These are phyloP conservation scores for Zalerion maritima DNA, from an alignment of 495 filamentous ascomycete species.

Conservation along the genomic window DNA sequence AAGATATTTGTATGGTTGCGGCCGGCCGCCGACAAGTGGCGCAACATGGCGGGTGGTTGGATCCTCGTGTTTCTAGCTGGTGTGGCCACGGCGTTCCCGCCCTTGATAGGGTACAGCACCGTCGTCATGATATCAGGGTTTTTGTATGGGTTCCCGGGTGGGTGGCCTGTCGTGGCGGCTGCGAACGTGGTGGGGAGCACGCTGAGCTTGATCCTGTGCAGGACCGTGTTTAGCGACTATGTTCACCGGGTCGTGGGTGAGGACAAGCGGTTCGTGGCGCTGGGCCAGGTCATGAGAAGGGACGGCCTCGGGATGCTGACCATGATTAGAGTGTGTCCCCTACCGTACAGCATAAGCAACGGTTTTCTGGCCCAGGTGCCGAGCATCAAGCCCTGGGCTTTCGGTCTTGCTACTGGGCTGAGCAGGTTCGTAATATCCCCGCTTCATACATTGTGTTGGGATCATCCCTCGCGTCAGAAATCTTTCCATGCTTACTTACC, in stretches of 20 bases:
- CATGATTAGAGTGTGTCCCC: slow-evolving; percentile 85
- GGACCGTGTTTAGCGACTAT: slow-evolving; percentile 60
- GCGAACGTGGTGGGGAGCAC: slow-evolving; percentile 68
- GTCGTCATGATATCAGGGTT: slow-evolving; percentile 79
- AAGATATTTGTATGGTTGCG: slow-evolving; percentile 57
- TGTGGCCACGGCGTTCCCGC: slow-evolving; percentile 73
- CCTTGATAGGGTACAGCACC: slow-evolving; percentile 79
- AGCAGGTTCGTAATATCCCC: slow-evolving; percentile 19
- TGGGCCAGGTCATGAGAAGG: slow-evolving; percentile 48
- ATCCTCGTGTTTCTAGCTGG: slow-evolving; percentile 64
- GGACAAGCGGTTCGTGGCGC: slow-evolving; percentile 57
- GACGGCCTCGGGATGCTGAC: slow-evolving; percentile 80
- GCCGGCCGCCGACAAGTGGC: slow-evolving; percentile 60
- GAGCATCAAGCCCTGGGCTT: slow-evolving; percentile 61
- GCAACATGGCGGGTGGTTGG: slow-evolving; percentile 53
- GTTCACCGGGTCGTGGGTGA: slow-evolving; percentile 66
- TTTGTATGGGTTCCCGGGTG: slow-evolving; percentile 83
- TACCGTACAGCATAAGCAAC: slow-evolving; percentile 92
- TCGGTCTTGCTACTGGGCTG: slow-evolving; percentile 66
- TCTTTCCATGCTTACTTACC: slow-evolving; percentile 1
- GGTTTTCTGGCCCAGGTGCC: slow-evolving; percentile 88
- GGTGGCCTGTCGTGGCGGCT: slow-evolving; percentile 73
- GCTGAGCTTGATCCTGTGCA: slow-evolving; percentile 61
- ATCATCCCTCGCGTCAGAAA: too few species aligned
- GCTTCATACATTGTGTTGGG: too few species aligned